These are phyloP conservation scores for Gossypium aridum DNA, from an alignment of 441 rosid species.

Conservation along the genomic window DNA sequence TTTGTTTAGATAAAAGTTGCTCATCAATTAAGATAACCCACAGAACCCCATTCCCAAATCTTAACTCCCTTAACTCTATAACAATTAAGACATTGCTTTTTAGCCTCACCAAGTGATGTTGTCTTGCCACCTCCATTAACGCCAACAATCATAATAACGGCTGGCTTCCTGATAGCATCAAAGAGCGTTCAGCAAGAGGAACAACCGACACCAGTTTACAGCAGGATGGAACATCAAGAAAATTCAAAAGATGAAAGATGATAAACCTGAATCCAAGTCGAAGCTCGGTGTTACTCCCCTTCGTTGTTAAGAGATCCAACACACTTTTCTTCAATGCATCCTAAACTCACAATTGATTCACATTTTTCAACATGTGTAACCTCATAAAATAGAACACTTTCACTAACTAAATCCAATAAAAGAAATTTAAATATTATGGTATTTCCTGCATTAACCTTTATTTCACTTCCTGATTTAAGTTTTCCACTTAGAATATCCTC, in stretches of 20 bases:
- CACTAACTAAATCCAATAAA: neutral
- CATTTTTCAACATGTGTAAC: neutral
- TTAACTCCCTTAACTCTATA: neutral
- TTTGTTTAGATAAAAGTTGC: neutral
- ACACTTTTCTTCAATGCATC: slow-evolving; percentile 77
- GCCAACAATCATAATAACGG: slow-evolving; percentile 81
- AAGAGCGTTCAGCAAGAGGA: slow-evolving; percentile 13
- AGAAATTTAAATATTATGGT: neutral
- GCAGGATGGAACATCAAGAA: neutral
- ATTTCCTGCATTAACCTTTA: slow-evolving; percentile 42
- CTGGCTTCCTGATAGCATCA: slow-evolving; percentile 68
- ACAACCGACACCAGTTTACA: neutral
- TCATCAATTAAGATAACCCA: neutral
- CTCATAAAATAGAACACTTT: neutral
- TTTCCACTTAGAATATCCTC: slow-evolving; percentile 79
- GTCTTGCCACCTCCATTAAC: slow-evolving; percentile 98
- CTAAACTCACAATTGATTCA: slow-evolving; percentile 25
- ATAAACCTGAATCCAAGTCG: slow-evolving; percentile 82
- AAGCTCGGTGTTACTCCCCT: slow-evolving; percentile 76
- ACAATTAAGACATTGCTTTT: neutral
- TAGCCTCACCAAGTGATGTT: slow-evolving; percentile 80
- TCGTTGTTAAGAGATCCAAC: slow-evolving; percentile 56
- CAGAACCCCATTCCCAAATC: neutral
- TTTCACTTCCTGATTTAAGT: slow-evolving; percentile 85
- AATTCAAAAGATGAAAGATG: neutral